These are phyloP conservation scores for Acanthamoeba castellanii DNA, from an alignment of 208 protist species.

Conservation along the genomic window DNA sequence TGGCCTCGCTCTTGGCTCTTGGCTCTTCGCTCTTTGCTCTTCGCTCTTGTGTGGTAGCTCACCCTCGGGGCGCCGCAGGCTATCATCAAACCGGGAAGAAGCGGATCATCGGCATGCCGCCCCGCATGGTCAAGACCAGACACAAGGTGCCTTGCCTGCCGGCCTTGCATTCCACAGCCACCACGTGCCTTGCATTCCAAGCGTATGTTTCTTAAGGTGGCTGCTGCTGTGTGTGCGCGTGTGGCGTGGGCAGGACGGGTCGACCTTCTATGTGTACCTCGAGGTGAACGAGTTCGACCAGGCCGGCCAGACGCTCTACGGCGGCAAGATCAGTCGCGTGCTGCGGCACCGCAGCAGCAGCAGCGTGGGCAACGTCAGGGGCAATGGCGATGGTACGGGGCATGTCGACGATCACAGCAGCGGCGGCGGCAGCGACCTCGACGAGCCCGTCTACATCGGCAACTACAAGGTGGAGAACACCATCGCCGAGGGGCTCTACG, in stretches of 20 bases:
- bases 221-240: neutral
- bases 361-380: neutral
- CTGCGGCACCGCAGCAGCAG: neutral
- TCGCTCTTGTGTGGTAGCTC: neutral
- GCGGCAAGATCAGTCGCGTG: constrained; percentile 72
- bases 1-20: neutral
- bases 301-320: constrained; percentile 63
- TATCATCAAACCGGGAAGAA: constrained; percentile 67
- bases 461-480: constrained; percentile 52
- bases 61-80: neutral
- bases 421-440: neutral
- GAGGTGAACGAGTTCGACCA: constrained; percentile 72
- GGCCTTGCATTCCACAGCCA: too few relatives aligned
- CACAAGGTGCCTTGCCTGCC: neutral
- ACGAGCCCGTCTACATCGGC: constrained; percentile 57
- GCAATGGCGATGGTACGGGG: neutral
- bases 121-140: constrained; percentile 62
- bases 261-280: constrained; percentile 65
- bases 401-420: too few relatives aligned
- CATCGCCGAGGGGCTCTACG: constrained; percentile 49
- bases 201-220: neutral
- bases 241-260: constrained; percentile 25
- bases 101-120: constrained; percentile 66
- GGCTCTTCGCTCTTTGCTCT: neutral
- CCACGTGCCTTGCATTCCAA: too few relatives aligned